These are phyloP conservation scores for Penicillium parvum DNA, from an alignment of 495 filamentous ascomycete genomes.

Conservation along the genomic window DNA sequence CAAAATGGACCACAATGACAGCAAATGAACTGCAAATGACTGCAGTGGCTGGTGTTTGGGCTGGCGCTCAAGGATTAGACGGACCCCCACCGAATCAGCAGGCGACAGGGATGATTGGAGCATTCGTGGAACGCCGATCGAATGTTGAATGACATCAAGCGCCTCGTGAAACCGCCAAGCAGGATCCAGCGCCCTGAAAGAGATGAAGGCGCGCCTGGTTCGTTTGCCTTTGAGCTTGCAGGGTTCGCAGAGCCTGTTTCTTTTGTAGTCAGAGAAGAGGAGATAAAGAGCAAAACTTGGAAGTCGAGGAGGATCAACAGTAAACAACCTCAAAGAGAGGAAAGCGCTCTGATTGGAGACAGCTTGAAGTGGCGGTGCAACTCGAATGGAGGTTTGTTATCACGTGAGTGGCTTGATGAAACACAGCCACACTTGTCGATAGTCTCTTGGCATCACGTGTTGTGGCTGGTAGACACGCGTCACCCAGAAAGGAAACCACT, in stretches of 20 bases:
- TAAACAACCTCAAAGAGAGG: neutral
- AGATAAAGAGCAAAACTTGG: too few relatives aligned
- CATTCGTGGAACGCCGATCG: constrained; percentile 26
- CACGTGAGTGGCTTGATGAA: neutral
- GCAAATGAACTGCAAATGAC: too few relatives aligned
- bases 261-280: too few relatives aligned
- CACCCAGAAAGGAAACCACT: constrained; percentile 36
- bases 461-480: constrained; percentile 16
- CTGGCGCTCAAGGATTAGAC: constrained; percentile 14
- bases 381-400: too few relatives aligned
- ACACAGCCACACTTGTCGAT: neutral
- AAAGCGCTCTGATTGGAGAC: neutral
- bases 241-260: too few relatives aligned
- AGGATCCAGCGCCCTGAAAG: constrained; percentile 14
- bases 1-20: too few relatives aligned
- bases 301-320: neutral
- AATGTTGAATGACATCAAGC: constrained; percentile 42
- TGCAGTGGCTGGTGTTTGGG: constrained; percentile 21
- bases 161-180: constrained; percentile 36
- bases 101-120: constrained; percentile 23
- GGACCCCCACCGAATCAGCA: constrained; percentile 2
- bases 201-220: constrained; percentile 7
- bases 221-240: neutral
- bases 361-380: neutral
- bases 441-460: neutral